A percentile compares a stretch with the other conserved stretches of the same genome.
phyloP scores from a whole-genome alignment of 1,284 basidiomycete species.

The Tilletia caries region DNA sequence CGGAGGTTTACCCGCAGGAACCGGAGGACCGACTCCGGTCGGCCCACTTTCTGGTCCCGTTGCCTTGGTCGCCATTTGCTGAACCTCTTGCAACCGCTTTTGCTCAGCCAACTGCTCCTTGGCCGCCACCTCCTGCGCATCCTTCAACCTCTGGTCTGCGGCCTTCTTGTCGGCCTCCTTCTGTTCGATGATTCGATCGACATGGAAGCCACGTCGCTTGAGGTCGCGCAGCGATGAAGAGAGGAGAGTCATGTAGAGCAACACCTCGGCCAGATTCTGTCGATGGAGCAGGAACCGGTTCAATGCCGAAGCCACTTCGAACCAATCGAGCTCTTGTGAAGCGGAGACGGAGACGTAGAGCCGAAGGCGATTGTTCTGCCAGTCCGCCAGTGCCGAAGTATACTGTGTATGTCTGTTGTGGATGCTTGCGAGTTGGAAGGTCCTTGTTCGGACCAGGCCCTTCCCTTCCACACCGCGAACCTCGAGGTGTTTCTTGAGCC shows the following conservation, averaged over 20 bases:
- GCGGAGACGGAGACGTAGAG: background rate
- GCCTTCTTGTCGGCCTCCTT: conserved; percentile 72
- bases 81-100: background rate
- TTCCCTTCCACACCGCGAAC: conserved; percentile 47
- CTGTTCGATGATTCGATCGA: conserved; percentile 84
- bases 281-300: conserved; percentile 43
- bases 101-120: background rate
- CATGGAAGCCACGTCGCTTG: conserved; percentile 71
- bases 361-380: background rate
- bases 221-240: conserved; percentile 81
- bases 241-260: conserved; percentile 87
- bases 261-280: conserved; percentile 48
- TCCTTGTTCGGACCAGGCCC: conserved; percentile 43
- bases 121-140: conserved; percentile 22
- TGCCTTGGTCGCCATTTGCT: conserved; percentile 7
- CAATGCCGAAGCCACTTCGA: conserved; percentile 61
- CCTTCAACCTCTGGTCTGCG: conserved; percentile 54
- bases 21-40: too few relatives aligned
- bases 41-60: background rate
- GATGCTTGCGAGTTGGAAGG: conserved; percentile 33
- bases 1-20: too few relatives aligned
- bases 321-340: conserved; percentile 73
- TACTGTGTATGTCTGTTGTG: conserved; percentile 41
- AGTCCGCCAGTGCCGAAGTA: conserved; percentile 41
- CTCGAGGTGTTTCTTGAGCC: conserved; percentile 72